phyloP scores from a whole-genome alignment of 768 basidiomycete genomes.

The Auricularia sp. region DNA sequence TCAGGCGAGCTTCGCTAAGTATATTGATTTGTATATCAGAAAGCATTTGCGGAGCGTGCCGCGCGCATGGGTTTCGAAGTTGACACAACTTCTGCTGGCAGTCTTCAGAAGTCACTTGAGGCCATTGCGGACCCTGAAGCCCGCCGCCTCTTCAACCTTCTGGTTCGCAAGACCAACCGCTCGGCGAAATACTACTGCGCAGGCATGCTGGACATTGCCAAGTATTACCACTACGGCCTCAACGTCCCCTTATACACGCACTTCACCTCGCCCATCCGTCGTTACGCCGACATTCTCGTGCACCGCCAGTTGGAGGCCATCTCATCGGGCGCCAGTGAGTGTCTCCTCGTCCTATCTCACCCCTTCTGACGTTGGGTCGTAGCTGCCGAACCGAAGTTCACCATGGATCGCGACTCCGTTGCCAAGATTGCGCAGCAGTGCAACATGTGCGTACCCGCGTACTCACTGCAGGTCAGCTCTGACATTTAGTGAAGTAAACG shows the following conservation, averaged over 20 bases:
- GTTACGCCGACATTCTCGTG: constrained; percentile 88
- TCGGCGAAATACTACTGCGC: constrained; percentile 97
- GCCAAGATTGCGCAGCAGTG: constrained; percentile 97
- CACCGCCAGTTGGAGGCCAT: constrained; percentile 94
- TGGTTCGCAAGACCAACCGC: constrained; percentile 87
- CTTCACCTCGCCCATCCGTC: constrained; percentile 86
- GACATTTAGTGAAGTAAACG: constrained; percentile 49
- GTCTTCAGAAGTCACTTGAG: constrained; percentile 80
- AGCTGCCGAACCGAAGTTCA: constrained; percentile 69
- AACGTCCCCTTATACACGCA: constrained; percentile 88
- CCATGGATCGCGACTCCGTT: constrained; percentile 95
- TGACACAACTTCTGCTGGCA: constrained; percentile 68
- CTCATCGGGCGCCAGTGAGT: constrained; percentile 57
- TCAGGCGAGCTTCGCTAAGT: neutral
- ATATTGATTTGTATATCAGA: constrained; percentile 33
- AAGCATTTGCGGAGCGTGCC: constrained; percentile 69
- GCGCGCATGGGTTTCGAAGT: constrained; percentile 73
- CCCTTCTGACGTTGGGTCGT: neutral
- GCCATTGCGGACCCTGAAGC: constrained; percentile 62
- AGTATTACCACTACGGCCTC: constrained; percentile 89
- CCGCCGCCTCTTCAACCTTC: constrained; percentile 67
- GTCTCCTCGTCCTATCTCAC: constrained; percentile 6
- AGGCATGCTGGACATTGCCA: constrained; percentile 98
- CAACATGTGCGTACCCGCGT: constrained; percentile 61
- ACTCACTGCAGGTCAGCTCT: neutral